phyloP scores from a whole-genome alignment of 2,329 filamentous ascomycete genomes.

The Pyricularia sp. region DNA sequence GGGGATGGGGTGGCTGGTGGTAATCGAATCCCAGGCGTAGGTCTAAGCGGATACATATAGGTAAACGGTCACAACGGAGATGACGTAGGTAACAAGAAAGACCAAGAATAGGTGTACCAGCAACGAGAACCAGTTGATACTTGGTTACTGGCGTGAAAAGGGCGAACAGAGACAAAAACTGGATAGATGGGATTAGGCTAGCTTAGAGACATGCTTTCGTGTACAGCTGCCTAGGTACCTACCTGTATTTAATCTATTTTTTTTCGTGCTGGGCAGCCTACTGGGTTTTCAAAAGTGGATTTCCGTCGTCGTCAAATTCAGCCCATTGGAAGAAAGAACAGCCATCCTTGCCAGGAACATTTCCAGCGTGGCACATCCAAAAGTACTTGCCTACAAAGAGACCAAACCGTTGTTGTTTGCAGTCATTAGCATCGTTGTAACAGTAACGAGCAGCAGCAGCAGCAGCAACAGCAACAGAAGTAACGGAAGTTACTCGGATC shows the following conservation, averaged over 20 bases:
- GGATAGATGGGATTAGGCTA: neutral
- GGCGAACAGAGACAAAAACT: neutral
- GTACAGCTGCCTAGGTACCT: neutral
- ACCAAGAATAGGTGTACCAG: neutral
- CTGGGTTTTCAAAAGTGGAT: slow-evolving; percentile 46
- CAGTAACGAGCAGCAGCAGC: neutral
- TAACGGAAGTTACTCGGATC: neutral
- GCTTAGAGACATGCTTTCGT: neutral
- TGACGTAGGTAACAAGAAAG: neutral
- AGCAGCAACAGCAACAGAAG: neutral
- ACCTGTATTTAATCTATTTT: neutral
- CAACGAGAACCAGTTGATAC: neutral
- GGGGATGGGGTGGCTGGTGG: slow-evolving; percentile 13
- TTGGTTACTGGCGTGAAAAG: neutral
- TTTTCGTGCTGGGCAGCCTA: neutral
- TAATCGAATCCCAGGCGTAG: neutral
- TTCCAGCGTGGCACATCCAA: slow-evolving; percentile 82
- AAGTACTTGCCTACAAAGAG: slow-evolving; percentile 47
- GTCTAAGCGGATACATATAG: neutral
- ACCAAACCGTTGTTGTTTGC: neutral
- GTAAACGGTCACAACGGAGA: neutral
- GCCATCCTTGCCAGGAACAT: slow-evolving; percentile 52
- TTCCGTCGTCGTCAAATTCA: slow-evolving; percentile 73
- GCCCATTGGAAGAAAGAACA: slow-evolving; percentile 80
- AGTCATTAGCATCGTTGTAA: neutral